A percentile compares a stretch with the other conserved stretches of the same genome.
These are phyloP conservation scores for Jasminum sambac DNA, from an alignment of 257 asterid genomes.

Conservation along the genomic window DNA sequence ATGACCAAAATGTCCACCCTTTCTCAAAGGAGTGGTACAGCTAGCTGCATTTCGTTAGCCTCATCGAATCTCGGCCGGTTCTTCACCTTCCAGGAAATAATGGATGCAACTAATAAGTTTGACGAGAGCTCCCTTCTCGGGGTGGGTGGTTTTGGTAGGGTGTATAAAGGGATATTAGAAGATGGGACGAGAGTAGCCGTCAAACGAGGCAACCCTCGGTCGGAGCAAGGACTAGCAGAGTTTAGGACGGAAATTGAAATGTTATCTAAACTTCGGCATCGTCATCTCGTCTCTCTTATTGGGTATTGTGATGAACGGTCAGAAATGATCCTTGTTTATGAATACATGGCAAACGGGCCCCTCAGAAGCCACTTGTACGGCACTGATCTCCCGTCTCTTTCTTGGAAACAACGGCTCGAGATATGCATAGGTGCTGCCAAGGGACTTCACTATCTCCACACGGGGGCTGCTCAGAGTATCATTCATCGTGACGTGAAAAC, in stretches of 20 bases:
- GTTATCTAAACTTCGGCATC: slow-evolving; percentile 77
- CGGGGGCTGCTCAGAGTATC: slow-evolving; percentile 71
- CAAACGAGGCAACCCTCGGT: slow-evolving; percentile 76
- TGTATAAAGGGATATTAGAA: slow-evolving; percentile 65
- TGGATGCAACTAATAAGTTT: slow-evolving; percentile 67
- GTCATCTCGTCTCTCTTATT: slow-evolving; percentile 74
- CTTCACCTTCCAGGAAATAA: slow-evolving; percentile 66
- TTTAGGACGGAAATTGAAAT: slow-evolving; percentile 76
- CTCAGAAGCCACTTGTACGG: slow-evolving; percentile 76
- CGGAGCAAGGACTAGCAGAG: slow-evolving; percentile 80
- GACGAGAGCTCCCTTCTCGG: slow-evolving; percentile 70
- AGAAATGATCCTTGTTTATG: slow-evolving; percentile 76
- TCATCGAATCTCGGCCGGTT: slow-evolving; percentile 63
- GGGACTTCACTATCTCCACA: slow-evolving; percentile 82
- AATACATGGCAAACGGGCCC: slow-evolving; percentile 84
- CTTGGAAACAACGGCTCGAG: slow-evolving; percentile 74
- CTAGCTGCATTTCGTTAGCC: slow-evolving; percentile 61
- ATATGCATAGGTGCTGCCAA: slow-evolving; percentile 83
- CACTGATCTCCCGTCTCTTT: slow-evolving; percentile 56
- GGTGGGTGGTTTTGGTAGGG: slow-evolving; percentile 82
- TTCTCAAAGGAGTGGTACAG: slow-evolving; percentile 66
- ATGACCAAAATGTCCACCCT: slow-evolving; percentile 57
- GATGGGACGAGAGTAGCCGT: slow-evolving; percentile 71
- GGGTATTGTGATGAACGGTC: slow-evolving; percentile 79
- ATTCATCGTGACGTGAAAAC: slow-evolving; percentile 84